These are phyloP conservation scores for Setaria viridis DNA, from an alignment of 202 grass and related monocot species.

Conservation along the genomic window DNA sequence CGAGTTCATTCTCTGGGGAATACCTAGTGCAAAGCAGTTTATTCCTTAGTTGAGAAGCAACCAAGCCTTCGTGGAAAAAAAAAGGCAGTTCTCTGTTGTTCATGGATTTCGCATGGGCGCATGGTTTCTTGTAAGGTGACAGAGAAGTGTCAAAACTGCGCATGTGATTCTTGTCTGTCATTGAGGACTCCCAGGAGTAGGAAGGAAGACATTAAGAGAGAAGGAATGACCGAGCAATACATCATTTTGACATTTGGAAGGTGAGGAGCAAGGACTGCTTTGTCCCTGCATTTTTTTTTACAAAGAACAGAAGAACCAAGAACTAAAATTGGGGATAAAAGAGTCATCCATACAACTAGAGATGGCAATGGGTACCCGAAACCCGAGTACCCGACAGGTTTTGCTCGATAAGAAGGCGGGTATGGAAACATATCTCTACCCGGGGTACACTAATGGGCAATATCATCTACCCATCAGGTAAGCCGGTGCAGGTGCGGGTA, in stretches of 20 bases:
- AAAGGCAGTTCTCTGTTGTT: not conserved
- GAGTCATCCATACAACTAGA: too few relatives aligned
- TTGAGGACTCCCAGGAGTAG: not conserved
- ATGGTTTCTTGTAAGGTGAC: not conserved
- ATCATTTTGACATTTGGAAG: not conserved
- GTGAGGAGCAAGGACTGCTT: not conserved
- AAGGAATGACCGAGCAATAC: not conserved
- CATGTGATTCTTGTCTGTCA: not conserved
- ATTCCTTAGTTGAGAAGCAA: not conserved
- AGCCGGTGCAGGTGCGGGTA: too few relatives aligned
- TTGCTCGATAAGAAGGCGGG: too few relatives aligned
- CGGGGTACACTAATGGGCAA: too few relatives aligned
- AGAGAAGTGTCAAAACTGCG: not conserved
- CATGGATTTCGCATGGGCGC: not conserved
- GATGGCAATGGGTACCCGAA: too few relatives aligned
- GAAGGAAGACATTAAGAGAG: not conserved
- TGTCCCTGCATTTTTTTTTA: not conserved
- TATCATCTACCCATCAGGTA: too few relatives aligned
- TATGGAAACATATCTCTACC: too few relatives aligned
- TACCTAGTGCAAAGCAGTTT: not conserved
- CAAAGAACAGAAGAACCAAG: not conserved
- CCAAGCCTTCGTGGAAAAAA: not conserved
- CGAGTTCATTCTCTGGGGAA: not conserved
- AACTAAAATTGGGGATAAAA: not conserved
- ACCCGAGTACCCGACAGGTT: too few relatives aligned